These are phyloP conservation scores for Claviceps cyperi DNA, from an alignment of 2,329 filamentous ascomycete species.

Conservation along the genomic window DNA sequence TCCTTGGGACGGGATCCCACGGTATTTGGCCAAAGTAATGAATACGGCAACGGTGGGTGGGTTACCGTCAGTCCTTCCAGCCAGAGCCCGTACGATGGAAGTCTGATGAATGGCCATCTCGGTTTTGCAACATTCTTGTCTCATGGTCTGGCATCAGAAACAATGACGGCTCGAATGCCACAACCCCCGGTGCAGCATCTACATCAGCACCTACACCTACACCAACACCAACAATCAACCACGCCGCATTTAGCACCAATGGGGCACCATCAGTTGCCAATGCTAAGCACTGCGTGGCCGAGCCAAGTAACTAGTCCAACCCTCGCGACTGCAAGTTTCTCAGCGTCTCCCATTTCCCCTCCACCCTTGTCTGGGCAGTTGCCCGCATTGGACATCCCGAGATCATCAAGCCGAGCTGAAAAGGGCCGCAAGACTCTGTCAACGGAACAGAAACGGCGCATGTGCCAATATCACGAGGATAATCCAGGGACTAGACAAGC, in stretches of 20 bases:
- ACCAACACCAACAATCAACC: slow-evolving; percentile 16
- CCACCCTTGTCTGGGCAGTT: slow-evolving; percentile 38
- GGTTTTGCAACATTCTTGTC: slow-evolving; percentile 41
- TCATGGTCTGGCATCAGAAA: slow-evolving; percentile 36
- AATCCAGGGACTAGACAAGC: slow-evolving; percentile 87
- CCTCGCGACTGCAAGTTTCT: slow-evolving; percentile 36
- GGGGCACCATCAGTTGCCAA: slow-evolving; percentile 46
- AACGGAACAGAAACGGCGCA: slow-evolving; percentile 74
- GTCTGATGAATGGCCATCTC: slow-evolving; percentile 51
- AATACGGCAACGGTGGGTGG: slow-evolving; percentile 34
- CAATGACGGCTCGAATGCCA: slow-evolving; percentile 36
- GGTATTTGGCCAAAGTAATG: slow-evolving; percentile 17
- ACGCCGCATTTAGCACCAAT: slow-evolving; percentile 26
- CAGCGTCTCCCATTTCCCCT: slow-evolving; percentile 43
- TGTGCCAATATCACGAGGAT: slow-evolving; percentile 89
- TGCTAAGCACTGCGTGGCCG: slow-evolving; percentile 64
- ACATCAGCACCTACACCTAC: slow-evolving; percentile 2
- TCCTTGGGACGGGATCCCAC: slow-evolving; percentile 17
- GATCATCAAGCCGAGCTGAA: slow-evolving; percentile 25
- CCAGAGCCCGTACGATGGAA: slow-evolving; percentile 37
- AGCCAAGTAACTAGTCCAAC: slow-evolving; percentile 66
- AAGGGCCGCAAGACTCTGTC: slow-evolving; percentile 79
- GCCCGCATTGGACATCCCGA: slow-evolving; percentile 21
- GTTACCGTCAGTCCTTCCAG: slow-evolving; percentile 46
- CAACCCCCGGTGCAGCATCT: slow-evolving; percentile 29